Conservation (phyloP, 2,329 filamentous ascomycete genomes). For the Colletotrichum navitas region DNA sequence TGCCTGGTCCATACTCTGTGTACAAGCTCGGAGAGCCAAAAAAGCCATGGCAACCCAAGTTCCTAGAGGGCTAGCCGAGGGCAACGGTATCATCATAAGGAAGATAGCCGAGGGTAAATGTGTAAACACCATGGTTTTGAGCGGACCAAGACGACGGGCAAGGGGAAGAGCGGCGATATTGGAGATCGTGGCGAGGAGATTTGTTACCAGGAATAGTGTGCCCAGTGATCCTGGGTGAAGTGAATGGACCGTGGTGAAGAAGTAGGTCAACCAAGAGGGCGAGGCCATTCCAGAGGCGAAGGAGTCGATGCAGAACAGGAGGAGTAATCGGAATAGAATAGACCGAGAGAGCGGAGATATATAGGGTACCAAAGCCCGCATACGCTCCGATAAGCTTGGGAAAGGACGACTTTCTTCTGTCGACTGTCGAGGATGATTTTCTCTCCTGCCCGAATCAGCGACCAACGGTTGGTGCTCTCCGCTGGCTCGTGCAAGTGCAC, state of each 20-base stretch:
- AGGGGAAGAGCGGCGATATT: slow-evolving; percentile 67
- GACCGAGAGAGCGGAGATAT: slow-evolving; percentile 39
- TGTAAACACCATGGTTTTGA: slow-evolving; percentile 83
- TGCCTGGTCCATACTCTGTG: slow-evolving; percentile 77
- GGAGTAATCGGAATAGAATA: slow-evolving; percentile 38
- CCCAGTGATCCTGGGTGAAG: slow-evolving; percentile 65
- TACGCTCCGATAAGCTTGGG: slow-evolving; percentile 16
- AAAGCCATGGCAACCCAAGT: slow-evolving; percentile 69
- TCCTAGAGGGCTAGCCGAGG: slow-evolving; percentile 51
- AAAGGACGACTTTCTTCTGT: slow-evolving; percentile 26
- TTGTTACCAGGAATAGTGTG: slow-evolving; percentile 67
- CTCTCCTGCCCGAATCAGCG: neutral
- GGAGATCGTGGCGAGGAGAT: slow-evolving; percentile 63
- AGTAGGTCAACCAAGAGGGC: slow-evolving; percentile 70
- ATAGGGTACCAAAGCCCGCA: slow-evolving; percentile 32
- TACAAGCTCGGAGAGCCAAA: slow-evolving; percentile 71
- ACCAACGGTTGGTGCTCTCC: slow-evolving; percentile 16
- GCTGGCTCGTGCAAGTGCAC: neutral
- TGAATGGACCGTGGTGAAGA: slow-evolving; percentile 63
- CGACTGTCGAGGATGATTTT: neutral
- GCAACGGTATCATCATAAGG: slow-evolving; percentile 72
- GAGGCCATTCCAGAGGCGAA: slow-evolving; percentile 76
- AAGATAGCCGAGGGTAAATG: slow-evolving; percentile 78
- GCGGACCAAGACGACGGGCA: slow-evolving; percentile 69
- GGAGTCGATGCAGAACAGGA: slow-evolving; percentile 40